Evolutionary conservation across 2,329 filamentous ascomycete genomes (phyloP).

Genomic region (Dendryphion nanum): DNA sequence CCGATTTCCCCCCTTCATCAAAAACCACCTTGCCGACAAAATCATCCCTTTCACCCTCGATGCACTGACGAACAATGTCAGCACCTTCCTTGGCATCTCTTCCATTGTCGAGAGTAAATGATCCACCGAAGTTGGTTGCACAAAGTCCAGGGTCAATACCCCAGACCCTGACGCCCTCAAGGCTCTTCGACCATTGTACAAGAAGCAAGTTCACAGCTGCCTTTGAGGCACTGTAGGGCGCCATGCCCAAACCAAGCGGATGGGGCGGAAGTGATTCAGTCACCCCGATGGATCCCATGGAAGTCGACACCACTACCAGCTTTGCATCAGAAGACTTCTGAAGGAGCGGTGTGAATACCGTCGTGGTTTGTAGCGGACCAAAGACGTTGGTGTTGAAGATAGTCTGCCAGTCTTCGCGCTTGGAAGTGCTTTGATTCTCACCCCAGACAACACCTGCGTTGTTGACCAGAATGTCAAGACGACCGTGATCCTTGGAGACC

Average conservation of each 20-base stretch:
- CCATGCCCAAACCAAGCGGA: not conserved
- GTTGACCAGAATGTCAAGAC: not conserved
- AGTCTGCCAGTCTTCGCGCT: not conserved
- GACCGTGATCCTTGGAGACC: not conserved
- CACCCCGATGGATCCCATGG: conserved; percentile 22
- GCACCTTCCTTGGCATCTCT: conserved; percentile 9
- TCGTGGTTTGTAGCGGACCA: conserved; percentile 24
- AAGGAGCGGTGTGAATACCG: conserved; percentile 27
- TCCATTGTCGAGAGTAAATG: conserved; percentile 11
- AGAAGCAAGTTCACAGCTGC: conserved; percentile 23
- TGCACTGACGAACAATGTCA: conserved; percentile 10
- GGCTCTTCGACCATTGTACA: conserved; percentile 20
- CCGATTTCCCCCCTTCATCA: conserved; percentile 8
- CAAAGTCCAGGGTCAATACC: conserved; percentile 10
- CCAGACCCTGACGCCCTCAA: conserved; percentile 11
- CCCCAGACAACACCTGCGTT: not conserved
- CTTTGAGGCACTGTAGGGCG: conserved; percentile 19
- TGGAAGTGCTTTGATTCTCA: not conserved
- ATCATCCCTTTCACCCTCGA: conserved; percentile 12
- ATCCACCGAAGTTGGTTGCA: conserved; percentile 11
- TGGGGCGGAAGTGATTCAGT: conserved; percentile 1
- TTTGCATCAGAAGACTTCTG: conserved; percentile 21
- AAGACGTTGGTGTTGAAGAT: conserved; percentile 31
- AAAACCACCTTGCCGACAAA: conserved; percentile 6
- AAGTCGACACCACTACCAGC: conserved; percentile 26